These are phyloP conservation scores for Xylaria multiplex DNA, from an alignment of 2,329 filamentous ascomycete genomes.

Conservation along the genomic window DNA sequence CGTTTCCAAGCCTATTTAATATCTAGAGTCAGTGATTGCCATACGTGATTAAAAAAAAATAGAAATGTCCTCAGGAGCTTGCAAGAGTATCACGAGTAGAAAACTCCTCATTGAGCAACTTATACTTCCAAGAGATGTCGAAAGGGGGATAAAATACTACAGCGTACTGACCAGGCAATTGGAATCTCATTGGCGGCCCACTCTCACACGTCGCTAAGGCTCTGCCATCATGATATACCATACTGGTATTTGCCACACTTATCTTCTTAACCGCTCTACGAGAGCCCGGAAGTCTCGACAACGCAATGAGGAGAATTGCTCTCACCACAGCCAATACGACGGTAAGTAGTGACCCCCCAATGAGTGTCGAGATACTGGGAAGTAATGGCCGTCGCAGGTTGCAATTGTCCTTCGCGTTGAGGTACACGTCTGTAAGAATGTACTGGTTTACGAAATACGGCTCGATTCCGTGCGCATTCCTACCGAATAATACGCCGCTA, in stretches of 20 bases:
- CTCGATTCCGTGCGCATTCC: constrained; percentile 54
- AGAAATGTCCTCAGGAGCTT: no score
- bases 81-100: no score
- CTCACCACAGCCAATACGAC: constrained; percentile 65
- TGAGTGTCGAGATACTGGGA: constrained; percentile 73
- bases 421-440: constrained; percentile 72
- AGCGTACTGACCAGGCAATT: constrained; percentile 57
- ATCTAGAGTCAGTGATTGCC: no score
- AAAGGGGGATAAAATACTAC: no score
- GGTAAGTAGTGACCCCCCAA: constrained; percentile 64
- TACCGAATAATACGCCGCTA: constrained; percentile 69
- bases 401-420: constrained; percentile 61
- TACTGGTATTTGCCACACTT: constrained; percentile 74
- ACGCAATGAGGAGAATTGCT: constrained; percentile 65
- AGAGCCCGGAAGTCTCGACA: constrained; percentile 67
- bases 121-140: no score
- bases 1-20: constrained; percentile 63
- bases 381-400: constrained; percentile 66
- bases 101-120: no score
- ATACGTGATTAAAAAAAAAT: no score
- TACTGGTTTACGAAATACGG: constrained; percentile 77
- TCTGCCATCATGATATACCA: constrained; percentile 74
- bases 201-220: constrained; percentile 77
- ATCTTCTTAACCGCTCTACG: constrained; percentile 70
- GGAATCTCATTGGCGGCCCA: constrained; percentile 73